These are phyloP conservation scores for Penicillium taxi DNA, from an alignment of 495 filamentous ascomycete species.

Conservation along the genomic window DNA sequence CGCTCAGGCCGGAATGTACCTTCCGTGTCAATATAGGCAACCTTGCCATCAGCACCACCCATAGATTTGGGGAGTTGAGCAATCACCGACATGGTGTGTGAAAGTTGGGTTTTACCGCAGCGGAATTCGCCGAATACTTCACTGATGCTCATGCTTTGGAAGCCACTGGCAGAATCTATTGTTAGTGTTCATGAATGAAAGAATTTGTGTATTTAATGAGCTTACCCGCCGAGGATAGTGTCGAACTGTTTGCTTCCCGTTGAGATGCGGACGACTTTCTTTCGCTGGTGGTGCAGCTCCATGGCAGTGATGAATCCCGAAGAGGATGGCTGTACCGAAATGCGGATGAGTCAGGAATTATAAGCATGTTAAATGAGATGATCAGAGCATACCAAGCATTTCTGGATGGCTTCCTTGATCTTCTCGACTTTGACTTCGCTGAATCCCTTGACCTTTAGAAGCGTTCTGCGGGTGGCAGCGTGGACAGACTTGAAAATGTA, in stretches of 20 bases:
- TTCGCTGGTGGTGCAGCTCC: slow-evolving; percentile 61
- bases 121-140: slow-evolving; percentile 69
- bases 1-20: slow-evolving; percentile 71
- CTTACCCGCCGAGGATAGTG: slow-evolving; percentile 58
- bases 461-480: slow-evolving; percentile 53
- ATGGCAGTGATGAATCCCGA: slow-evolving; percentile 71
- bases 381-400: slow-evolving; percentile 49
- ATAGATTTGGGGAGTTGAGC: slow-evolving; percentile 52
- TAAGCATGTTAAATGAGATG: neutral
- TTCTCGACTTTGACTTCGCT: slow-evolving; percentile 78
- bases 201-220: slow-evolving; percentile 1
- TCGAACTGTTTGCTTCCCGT: slow-evolving; percentile 74
- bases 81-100: slow-evolving; percentile 62
- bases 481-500: slow-evolving; percentile 50
- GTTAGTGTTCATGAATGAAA: neutral
- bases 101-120: slow-evolving; percentile 68
- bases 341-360: neutral
- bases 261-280: slow-evolving; percentile 60
- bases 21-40: slow-evolving; percentile 76
- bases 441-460: slow-evolving; percentile 72
- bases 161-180: slow-evolving; percentile 43
- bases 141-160: slow-evolving; percentile 74
- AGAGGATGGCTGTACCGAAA: slow-evolving; percentile 44
- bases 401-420: slow-evolving; percentile 67
- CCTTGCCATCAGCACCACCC: slow-evolving; percentile 70